These are phyloP conservation scores for Lotmaria passim DNA, from an alignment of 208 protist species.

Conservation along the genomic window DNA sequence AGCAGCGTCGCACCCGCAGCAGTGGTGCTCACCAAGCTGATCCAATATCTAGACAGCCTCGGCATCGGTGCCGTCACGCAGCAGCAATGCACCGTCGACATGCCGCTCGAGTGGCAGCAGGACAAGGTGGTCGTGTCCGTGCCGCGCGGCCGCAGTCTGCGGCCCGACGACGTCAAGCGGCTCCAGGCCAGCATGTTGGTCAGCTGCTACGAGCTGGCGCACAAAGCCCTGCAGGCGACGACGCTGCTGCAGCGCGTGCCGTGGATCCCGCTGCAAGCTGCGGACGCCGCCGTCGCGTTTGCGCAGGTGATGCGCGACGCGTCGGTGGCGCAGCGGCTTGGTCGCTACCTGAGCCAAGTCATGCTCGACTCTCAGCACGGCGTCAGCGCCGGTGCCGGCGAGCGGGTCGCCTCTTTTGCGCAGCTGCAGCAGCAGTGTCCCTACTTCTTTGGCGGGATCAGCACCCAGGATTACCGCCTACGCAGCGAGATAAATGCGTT, in stretches of 20 bases:
- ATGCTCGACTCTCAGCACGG: constrained; percentile 60
- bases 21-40: constrained; percentile 28
- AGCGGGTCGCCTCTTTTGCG: constrained; percentile 47
- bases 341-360: constrained; percentile 58
- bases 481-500: constrained; percentile 69
- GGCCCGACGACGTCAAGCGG: constrained; percentile 47
- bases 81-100: constrained; percentile 34
- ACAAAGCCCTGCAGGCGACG: constrained; percentile 66
- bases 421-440: constrained; percentile 76
- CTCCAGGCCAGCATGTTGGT: constrained; percentile 54
- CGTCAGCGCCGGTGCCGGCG: constrained; percentile 39
- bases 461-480: constrained; percentile 70
- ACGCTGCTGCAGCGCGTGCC: constrained; percentile 61
- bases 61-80: constrained; percentile 31
- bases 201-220: constrained; percentile 45
- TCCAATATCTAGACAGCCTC: constrained; percentile 39
- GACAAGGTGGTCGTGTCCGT: constrained; percentile 49
- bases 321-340: constrained; percentile 66
- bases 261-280: constrained; percentile 51
- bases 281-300: constrained; percentile 70
- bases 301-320: constrained; percentile 77
- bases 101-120: constrained; percentile 52
- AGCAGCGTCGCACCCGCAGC: constrained; percentile 12
- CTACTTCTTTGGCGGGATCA: constrained; percentile 80
- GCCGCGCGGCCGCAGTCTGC: constrained; percentile 37